Evolutionary conservation across 2,329 filamentous ascomycete species (phyloP).

Genomic region (Neopestalotiopsis rosae): DNA sequence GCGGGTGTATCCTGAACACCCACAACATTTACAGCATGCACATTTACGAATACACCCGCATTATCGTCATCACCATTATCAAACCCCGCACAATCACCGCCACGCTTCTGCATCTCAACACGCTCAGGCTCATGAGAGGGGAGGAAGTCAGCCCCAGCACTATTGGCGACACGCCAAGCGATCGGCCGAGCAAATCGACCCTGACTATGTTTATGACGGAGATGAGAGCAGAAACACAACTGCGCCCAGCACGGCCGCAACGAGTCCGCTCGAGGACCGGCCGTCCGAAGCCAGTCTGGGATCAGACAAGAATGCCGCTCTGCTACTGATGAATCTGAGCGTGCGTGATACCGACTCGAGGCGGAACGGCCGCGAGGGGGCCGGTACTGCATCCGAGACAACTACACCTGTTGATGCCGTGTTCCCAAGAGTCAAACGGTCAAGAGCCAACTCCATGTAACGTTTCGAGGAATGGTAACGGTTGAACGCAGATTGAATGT

Average conservation of each 20-base stretch:
- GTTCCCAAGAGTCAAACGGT: conserved; percentile 44
- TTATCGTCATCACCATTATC: conserved; percentile 11
- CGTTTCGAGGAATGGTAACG: background rate
- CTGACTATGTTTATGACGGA: conserved; percentile 28
- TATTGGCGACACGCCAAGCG: conserved; percentile 30
- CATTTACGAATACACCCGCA: conserved; percentile 15
- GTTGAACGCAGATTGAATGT: background rate
- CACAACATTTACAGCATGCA: conserved; percentile 14
- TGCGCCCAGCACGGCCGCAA: conserved; percentile 12
- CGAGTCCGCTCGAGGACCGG: conserved; percentile 11
- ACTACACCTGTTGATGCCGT: conserved; percentile 29
- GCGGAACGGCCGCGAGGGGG: conserved; percentile 11
- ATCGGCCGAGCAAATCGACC: conserved; percentile 34
- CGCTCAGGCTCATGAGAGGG: background rate
- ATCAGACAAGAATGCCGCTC: conserved; percentile 51
- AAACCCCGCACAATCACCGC: conserved; percentile 20
- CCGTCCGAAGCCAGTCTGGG: conserved; percentile 25
- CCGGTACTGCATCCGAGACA: conserved; percentile 24
- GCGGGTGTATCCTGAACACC: conserved; percentile 8
- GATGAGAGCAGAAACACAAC: conserved; percentile 22
- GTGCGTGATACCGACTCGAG: conserved; percentile 38
- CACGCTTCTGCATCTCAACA: conserved; percentile 19
- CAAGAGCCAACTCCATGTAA: conserved; percentile 47
- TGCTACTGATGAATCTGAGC: conserved; percentile 53
- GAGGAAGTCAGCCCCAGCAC: background rate